These are phyloP conservation scores for Pythium aquatile DNA, from an alignment of 352 stramenopile species.

Conservation along the genomic window DNA sequence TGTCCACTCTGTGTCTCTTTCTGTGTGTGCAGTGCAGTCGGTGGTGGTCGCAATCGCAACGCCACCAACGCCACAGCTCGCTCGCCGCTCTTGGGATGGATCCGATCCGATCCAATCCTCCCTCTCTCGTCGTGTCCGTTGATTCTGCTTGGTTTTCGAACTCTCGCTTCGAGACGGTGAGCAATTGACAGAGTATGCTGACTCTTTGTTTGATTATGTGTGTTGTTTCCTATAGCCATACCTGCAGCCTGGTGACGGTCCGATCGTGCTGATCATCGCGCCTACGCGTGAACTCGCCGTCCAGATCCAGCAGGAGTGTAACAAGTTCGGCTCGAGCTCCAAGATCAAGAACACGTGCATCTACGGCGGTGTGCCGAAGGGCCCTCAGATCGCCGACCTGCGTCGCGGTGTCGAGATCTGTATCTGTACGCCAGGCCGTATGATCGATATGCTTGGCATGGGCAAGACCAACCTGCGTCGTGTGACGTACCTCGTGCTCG, in stretches of 20 bases:
- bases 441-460: slow-evolving; percentile 98
- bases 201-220: slow-evolving; percentile 29
- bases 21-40: slow-evolving; percentile 7
- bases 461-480: slow-evolving; percentile 95
- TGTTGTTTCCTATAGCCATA: slow-evolving; percentile 62
- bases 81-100: slow-evolving; percentile 17
- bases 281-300: slow-evolving; percentile 98
- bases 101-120: slow-evolving; percentile 6
- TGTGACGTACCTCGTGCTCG: slow-evolving; percentile 98
- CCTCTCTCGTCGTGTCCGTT: slow-evolving; percentile 25
- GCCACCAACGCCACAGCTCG: slow-evolving; percentile 15
- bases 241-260: slow-evolving; percentile 96
- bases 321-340: slow-evolving; percentile 97
- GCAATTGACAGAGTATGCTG: background rate
- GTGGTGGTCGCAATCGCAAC: slow-evolving; percentile 2
- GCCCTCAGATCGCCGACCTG: slow-evolving; percentile 86
- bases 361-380: slow-evolving; percentile 98
- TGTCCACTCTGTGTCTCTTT: slow-evolving; percentile 9
- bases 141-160: slow-evolving; percentile 24
- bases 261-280: slow-evolving; percentile 98
- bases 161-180: slow-evolving; percentile 12
- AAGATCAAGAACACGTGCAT: slow-evolving; percentile 99
- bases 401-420: slow-evolving; percentile 81
- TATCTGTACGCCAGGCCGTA: slow-evolving; percentile 94
- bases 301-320: slow-evolving; percentile 99